Evolutionary conservation across 2,329 filamentous ascomycete species (phyloP).

Genomic region (Aspergillus novofumigatus): DNA sequence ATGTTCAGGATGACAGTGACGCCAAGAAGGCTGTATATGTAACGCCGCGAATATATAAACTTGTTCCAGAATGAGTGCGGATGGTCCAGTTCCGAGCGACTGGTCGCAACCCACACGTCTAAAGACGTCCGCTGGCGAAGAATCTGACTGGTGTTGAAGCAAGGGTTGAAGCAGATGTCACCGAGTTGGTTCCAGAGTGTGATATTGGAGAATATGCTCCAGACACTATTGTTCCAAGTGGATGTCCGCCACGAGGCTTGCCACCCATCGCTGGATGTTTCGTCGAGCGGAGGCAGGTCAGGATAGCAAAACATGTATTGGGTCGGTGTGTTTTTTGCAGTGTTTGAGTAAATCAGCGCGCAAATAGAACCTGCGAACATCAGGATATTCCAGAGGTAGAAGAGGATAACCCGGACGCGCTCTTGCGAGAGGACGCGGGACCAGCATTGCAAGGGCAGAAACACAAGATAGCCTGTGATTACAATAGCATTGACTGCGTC

Average conservation of each 20-base stretch:
- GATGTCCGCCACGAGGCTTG: constrained; percentile 19
- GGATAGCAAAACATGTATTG: constrained; percentile 34
- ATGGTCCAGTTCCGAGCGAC: constrained; percentile 3
- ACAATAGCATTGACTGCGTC: constrained; percentile 33
- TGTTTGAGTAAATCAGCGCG: constrained; percentile 22
- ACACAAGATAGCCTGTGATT: constrained; percentile 31
- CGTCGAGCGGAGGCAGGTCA: constrained; percentile 17
- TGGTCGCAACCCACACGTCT: constrained; percentile 10
- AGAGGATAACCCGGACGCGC: constrained; percentile 23
- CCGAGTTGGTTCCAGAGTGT: constrained; percentile 17
- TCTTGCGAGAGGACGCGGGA: constrained; percentile 25
- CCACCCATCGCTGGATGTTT: constrained; percentile 25
- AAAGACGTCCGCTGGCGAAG: constrained; percentile 20
- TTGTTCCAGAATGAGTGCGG: constrained; percentile 14
- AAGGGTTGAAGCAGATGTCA: constrained; percentile 31
- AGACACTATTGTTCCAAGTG: constrained; percentile 28
- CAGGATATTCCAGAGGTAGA: constrained; percentile 27
- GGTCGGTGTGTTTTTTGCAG: constrained; percentile 8
- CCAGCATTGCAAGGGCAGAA: constrained; percentile 32
- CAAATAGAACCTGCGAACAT: constrained; percentile 30
- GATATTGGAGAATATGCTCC: constrained; percentile 22
- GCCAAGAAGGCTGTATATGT: constrained; percentile 27
- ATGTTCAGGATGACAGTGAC: constrained; percentile 23
- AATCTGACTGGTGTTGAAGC: constrained; percentile 27
- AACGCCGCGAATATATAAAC: constrained; percentile 20